Base-by-base conservation (phyloP, 2,329 filamentous ascomycete species). In the Fusarium denticulatum region DNA sequence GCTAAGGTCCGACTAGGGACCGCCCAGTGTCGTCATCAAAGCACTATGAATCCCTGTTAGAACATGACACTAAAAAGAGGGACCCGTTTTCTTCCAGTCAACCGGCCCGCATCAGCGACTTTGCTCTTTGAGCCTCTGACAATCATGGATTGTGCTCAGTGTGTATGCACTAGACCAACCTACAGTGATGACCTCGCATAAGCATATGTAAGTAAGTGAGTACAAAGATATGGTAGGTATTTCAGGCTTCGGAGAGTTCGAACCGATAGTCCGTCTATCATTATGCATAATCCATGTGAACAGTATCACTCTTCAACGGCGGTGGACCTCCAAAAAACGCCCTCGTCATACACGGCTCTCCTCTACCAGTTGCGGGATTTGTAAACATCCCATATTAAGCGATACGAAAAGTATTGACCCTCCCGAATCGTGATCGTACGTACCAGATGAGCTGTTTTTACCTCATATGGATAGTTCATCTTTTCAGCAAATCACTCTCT, bases 11-110 rank as follows among this genome's bases (percentile, higher is more conserved):
- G 45, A 69, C 59, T 65, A 60, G 37, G 45, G 69, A 62, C 65
- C 55, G n/a, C 52, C 42, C 66, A 64, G 72, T 77, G 76, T 77
- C 76, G 76, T 77, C 75, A 77, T 77, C 64, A 57, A 60, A 61
- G 64, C 53, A 69, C 60, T 61, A 65, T 46, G 18, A 55, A 63
- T 61, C 61, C 49, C 57, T 61, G 58, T 58, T 53, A 53, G 36
- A 56, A 47, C 40, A 42, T 56, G 47, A 37, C 73, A 47, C 65
- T 74, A 72, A 67, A 30, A 36, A 34, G 57, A 59, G 30, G 50
- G 59, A 43, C 49, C 71, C 71, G 30, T 67, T 66, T 72, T 74
- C 66, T 66, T 72, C 49, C 64, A 57, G 72, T 69, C 66, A 59
- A 69, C 60, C 71, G 62, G 75, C 64, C 75, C 71, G 71, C 66